Evolutionary conservation across 2,329 filamentous ascomycete species (phyloP).

Genomic region (Penicillium sp.): DNA sequence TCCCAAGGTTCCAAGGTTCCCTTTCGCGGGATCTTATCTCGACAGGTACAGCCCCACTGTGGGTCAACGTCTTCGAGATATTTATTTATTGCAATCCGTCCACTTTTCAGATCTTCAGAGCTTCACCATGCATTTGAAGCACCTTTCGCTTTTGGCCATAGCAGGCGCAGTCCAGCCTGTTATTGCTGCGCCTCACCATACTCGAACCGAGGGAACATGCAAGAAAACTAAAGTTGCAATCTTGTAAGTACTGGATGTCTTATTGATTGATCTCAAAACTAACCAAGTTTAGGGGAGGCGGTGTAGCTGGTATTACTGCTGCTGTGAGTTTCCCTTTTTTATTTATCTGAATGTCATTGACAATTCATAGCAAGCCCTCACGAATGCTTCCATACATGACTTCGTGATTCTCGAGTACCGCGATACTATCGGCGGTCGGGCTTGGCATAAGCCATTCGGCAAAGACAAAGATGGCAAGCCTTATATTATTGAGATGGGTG

Average conservation of each 20-base stretch:
- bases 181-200: constrained; percentile 14
- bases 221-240: constrained; percentile 24
- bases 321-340: constrained; percentile 9
- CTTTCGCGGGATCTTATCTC: neutral
- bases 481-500: constrained; percentile 20
- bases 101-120: neutral
- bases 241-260: constrained; percentile 10
- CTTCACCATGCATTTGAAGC: constrained; percentile 16
- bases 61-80: neutral
- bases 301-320: constrained; percentile 22
- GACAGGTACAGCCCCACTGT: neutral
- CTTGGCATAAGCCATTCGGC: constrained; percentile 17
- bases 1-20: too few species aligned
- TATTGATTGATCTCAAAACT: neutral
- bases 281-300: constrained; percentile 16
- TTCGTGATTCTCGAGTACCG: constrained; percentile 22
- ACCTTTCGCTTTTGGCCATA: constrained; percentile 17
- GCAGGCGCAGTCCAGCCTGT: constrained; percentile 11
- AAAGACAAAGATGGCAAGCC: constrained; percentile 18
- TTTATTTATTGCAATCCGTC: constrained; percentile 1
- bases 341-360: neutral
- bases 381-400: constrained; percentile 23
- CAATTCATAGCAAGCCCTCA: constrained; percentile 16
- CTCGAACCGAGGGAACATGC: constrained; percentile 14
- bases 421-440: constrained; percentile 19